Base-by-base conservation (phyloP, 257 asterid species). In the Schizonepeta tenuifolia region DNA sequence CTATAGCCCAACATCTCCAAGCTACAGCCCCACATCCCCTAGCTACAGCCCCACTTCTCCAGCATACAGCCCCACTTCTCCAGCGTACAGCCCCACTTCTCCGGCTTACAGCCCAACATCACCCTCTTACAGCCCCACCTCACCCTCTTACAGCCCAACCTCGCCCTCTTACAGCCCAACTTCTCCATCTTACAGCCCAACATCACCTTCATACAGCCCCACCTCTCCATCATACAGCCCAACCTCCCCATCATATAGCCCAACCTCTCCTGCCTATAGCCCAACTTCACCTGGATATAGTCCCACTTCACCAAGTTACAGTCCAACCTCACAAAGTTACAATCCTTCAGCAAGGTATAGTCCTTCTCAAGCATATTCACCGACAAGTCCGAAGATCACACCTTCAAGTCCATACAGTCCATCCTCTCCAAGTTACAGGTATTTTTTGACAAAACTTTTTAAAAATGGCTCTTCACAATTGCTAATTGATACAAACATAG, bases 351-450 rank as follows among this genome's bases (percentile, higher is more conserved):
- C 96, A 31, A 91, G 88, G 73, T 93, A 93, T 83, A 94, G 97
- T 73, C 96, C 99, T 26, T 91, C 97, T 40, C 89, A 91, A 67
- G 96, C 97, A 6, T 94, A 94, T 79, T 94, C 99, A 6, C 99
- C 99, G 14, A 91, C 97, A 43, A 91, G 95, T 72, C 96, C 97
- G 4, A 89, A 87, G 85, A 79, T 94, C 78, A 80, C 96, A 11
- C 96, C 97, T 28, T 83, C 97, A 9, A 91, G 97, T 77, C 99
- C 96, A 9, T 91, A 91, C 84, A 94, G 97, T 78, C 97, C 98
- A 11, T 88, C 99, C 26, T 94, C 99, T 46, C 99, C 99, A 60
- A 90, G 90, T 73, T 95, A 92, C 90, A 95, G 98, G 99, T 95
- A 84, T 59, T 47, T 60, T 73, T 49, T 64, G 47, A 41, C 44